phyloP scores from a whole-genome alignment of 176 grass and related monocot genomes.

The Aegilops umbellulata region DNA sequence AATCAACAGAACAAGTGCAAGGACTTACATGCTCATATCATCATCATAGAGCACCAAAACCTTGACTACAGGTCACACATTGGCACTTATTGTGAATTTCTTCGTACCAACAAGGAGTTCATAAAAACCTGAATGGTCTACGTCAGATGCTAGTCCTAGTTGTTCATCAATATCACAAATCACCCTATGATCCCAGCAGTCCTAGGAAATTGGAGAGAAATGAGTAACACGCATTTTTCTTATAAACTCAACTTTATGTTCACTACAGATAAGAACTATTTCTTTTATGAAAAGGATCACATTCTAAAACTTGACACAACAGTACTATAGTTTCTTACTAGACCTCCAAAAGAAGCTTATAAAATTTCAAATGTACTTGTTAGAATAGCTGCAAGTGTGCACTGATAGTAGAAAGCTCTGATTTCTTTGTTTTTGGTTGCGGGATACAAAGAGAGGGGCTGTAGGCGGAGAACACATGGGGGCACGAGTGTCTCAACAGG shows the following conservation, averaged over 20 bases:
- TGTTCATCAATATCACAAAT: neutral
- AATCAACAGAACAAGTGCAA: conserved; percentile 14
- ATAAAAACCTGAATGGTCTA: neutral
- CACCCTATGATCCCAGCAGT: neutral
- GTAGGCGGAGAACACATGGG: no score
- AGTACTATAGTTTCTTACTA: neutral
- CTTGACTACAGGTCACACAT: neutral
- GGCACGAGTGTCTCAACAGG: no score
- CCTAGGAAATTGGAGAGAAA: neutral
- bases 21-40: neutral
- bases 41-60: neutral
- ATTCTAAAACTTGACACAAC: neutral
- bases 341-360: neutral
- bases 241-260: neutral
- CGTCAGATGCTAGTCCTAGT: neutral
- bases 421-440: neutral
- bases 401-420: neutral
- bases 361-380: neutral
- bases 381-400: neutral
- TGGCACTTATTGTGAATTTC: neutral
- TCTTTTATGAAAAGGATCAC: neutral
- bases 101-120: neutral
- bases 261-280: neutral
- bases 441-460: no score
- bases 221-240: neutral